phyloP scores from a whole-genome alignment of 495 filamentous ascomycete genomes.

The Pyrenula aspistea region DNA sequence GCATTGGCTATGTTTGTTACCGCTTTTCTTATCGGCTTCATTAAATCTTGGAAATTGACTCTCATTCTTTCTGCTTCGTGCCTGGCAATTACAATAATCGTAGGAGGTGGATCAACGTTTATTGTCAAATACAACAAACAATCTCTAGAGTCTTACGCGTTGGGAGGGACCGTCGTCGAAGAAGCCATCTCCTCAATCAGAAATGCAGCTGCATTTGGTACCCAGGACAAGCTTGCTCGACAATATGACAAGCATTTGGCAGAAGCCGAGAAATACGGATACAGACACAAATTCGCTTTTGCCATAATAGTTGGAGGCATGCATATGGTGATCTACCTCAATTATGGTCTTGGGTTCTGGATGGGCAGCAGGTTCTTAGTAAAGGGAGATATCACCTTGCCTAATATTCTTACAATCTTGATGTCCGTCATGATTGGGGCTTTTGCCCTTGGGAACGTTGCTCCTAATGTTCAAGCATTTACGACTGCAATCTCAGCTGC shows the following conservation, averaged over 20 bases:
- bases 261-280: neutral
- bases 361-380: slow-evolving; percentile 5
- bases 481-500: slow-evolving; percentile 20
- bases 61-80: slow-evolving; percentile 18
- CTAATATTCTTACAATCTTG: slow-evolving; percentile 2
- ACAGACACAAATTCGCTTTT: neutral
- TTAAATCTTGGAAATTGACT: slow-evolving; percentile 24
- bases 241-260: slow-evolving; percentile 8
- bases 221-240: slow-evolving; percentile 3
- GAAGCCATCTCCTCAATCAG: slow-evolving; percentile 9
- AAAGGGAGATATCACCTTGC: slow-evolving; percentile 4
- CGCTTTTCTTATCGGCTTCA: slow-evolving; percentile 23
- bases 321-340: slow-evolving; percentile 3
- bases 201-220: slow-evolving; percentile 6
- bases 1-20: slow-evolving; percentile 20
- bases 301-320: slow-evolving; percentile 4
- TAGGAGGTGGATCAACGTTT: slow-evolving; percentile 6
- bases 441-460: slow-evolving; percentile 4
- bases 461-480: slow-evolving; percentile 28
- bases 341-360: slow-evolving; percentile 11
- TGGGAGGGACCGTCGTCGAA: slow-evolving; percentile 6
- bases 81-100: slow-evolving; percentile 13
- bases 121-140: slow-evolving; percentile 1
- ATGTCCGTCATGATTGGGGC: slow-evolving; percentile 6
- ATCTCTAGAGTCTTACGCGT: neutral